Percentiles rank a stretch among this genome's conserved stretches.
Evolutionary conservation across 768 basidiomycete genomes (phyloP).

Genomic region (Mycena haematopus): DNA sequence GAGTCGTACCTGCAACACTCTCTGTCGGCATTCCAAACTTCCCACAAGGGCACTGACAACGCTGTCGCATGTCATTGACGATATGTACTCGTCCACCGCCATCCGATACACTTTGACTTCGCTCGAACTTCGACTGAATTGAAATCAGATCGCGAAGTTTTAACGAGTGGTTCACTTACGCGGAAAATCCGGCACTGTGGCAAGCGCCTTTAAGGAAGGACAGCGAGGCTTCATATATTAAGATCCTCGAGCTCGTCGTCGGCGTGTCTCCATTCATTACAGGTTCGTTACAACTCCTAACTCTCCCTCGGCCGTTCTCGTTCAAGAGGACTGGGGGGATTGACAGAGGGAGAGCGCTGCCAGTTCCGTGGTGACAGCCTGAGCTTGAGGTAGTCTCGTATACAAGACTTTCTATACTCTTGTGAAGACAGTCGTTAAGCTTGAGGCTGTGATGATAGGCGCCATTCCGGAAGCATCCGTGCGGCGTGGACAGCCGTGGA

Average conservation of each 20-base stretch:
- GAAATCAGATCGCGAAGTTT: neutral
- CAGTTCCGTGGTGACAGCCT: too few species aligned
- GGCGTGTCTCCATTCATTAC: too few species aligned
- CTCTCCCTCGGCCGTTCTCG: too few species aligned
- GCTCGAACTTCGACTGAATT: neutral
- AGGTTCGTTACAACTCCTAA: too few species aligned
- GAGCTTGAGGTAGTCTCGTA: too few species aligned
- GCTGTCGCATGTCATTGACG: slow-evolving; percentile 7
- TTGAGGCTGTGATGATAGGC: too few species aligned
- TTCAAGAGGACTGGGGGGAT: too few species aligned
- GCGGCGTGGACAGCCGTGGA: too few species aligned
- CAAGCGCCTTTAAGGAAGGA: neutral
- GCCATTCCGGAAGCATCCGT: too few species aligned
- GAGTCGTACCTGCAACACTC: slow-evolving; percentile 7
- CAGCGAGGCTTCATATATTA: neutral
- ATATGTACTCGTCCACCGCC: neutral
- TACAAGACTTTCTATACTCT: too few species aligned
- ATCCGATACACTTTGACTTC: neutral
- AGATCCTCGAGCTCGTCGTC: neutral
- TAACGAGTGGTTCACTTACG: neutral
- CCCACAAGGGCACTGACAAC: slow-evolving; percentile 10
- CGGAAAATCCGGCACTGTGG: neutral
- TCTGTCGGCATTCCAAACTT: slow-evolving; percentile 16
- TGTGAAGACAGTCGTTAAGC: too few species aligned
- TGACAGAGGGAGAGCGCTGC: too few species aligned